Base-by-base conservation (phyloP, 768 basidiomycete species). In the Udeniomyces megalosporus region DNA sequence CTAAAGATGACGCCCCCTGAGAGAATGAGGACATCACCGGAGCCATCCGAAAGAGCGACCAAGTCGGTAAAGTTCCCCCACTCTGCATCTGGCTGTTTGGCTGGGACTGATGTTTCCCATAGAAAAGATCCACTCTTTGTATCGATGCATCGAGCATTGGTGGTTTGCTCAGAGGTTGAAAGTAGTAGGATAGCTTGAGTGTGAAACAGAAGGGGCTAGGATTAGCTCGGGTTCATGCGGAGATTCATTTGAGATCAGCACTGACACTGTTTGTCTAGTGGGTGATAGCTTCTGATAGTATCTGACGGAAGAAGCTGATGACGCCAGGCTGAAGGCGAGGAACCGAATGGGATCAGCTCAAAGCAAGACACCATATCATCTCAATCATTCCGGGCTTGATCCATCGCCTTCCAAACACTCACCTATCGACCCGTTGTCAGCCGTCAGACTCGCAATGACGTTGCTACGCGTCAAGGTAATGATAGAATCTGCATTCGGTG, bases 271-370 rank as follows among this genome's bases (percentile, higher is more conserved):
- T n/a, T n/a, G n/a, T n/a, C n/a, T n/a, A n/a, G n/a, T 26, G 47
- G 42, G 68, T 81, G 80, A 70, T 84, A 88, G 20, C 77, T 80
- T 26, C 81, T 71, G 61, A 92, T 80, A 45, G 77, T 75, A 67
- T 95, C 90, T 31, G 79, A 77, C 2, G 78, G 69, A n/a, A 84
- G 83, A 67, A 83, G 84, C 60, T 85, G 73, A 72, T 86, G 80
- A 72, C 91, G 79, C 91, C 91, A 95, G 22, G 77, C 88, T 88
- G 55, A 58, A 42, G 58, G 22, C n/a, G n/a, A n/a, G n/a, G n/a
- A n/a, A n/a, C n/a, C n/a, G n/a, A n/a, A n/a, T n/a, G n/a, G n/a
- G n/a, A n/a, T n/a, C n/a, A n/a, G n/a, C n/a, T n/a, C n/a, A n/a
- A n/a, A n/a, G n/a, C n/a, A n/a, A n/a, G n/a, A n/a, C n/a, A n/a